Evolutionary conservation across 179 eudicot species (phyloP).

Genomic region (Corrigiola litoralis): DNA sequence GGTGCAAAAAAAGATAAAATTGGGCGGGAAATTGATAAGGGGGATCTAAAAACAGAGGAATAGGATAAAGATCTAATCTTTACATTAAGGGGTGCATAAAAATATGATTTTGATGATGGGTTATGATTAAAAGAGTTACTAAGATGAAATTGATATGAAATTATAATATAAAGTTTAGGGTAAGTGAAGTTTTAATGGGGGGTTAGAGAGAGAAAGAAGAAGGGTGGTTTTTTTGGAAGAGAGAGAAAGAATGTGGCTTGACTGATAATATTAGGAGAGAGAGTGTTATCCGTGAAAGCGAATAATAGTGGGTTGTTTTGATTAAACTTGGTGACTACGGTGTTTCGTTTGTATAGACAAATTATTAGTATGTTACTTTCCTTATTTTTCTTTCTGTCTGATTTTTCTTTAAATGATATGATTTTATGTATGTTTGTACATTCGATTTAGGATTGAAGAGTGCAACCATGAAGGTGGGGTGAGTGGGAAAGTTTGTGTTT

Average conservation of each 20-base stretch:
- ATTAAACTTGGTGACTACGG: not conserved
- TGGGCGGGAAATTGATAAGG: slow-evolving; percentile 33
- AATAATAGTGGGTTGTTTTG: not conserved
- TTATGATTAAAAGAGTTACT: not conserved
- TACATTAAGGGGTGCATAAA: not conserved
- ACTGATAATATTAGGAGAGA: slow-evolving; percentile 17
- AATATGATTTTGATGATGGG: not conserved
- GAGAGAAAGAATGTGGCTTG: slow-evolving; percentile 30
- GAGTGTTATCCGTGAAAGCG: slow-evolving; percentile 16
- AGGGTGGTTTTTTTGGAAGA: too few species aligned
- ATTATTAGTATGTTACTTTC: not conserved
- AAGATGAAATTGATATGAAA: not conserved
- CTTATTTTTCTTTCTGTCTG: too few species aligned
- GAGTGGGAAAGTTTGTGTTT: too few species aligned
- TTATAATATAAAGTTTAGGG: slow-evolving; percentile 7
- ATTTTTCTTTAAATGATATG: too few species aligned
- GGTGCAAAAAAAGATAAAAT: not conserved
- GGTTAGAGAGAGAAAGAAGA: slow-evolving; percentile 17
- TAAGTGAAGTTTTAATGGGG: not conserved
- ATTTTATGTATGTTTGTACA: too few species aligned
- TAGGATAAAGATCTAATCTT: not conserved
- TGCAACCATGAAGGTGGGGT: not conserved
- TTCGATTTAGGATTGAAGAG: too few species aligned
- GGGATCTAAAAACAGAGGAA: slow-evolving; percentile 26
- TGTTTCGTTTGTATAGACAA: not conserved